phyloP scores from a whole-genome alignment of 1,139 yeast species.

The Yamadazyma atmosphaerica region DNA sequence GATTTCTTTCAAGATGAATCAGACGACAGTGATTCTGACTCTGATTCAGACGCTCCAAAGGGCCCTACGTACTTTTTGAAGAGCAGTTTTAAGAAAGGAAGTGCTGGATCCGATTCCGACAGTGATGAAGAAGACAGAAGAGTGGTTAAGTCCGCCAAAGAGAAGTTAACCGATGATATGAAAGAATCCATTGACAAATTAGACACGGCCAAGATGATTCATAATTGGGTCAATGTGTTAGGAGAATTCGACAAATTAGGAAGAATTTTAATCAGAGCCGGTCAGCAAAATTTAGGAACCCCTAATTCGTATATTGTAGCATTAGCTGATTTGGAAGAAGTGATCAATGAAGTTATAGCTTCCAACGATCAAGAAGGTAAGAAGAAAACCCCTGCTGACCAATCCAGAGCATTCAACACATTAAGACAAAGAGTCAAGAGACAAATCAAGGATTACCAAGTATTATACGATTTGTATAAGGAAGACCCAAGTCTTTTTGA shows the following conservation, averaged over 20 bases:
- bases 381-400: conserved; percentile 79
- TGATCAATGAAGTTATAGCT: conserved; percentile 53
- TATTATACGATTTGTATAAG: conserved; percentile 59
- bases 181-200: conserved; percentile 65
- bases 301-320: conserved; percentile 74
- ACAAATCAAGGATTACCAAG: conserved; percentile 66
- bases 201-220: conserved; percentile 67
- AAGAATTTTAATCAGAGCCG: conserved; percentile 64
- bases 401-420: conserved; percentile 85
- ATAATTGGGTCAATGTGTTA: conserved; percentile 79
- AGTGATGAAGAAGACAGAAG: conserved; percentile 70
- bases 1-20: conserved; percentile 31
- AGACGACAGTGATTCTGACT: conserved; percentile 41
- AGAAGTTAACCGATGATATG: conserved; percentile 87
- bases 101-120: conserved; percentile 50
- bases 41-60: conserved; percentile 43
- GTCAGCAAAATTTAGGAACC: conserved; percentile 69
- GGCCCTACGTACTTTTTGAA: conserved; percentile 63
- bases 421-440: conserved; percentile 88
- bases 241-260: conserved; percentile 78
- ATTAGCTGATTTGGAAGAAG: conserved; percentile 72
- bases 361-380: conserved; percentile 58
- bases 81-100: conserved; percentile 52
- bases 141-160: conserved; percentile 92
- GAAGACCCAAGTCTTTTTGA: conserved; percentile 75